These are phyloP conservation scores for Tetrastigma voinierianum DNA, from an alignment of 164 flowering plant species.

Conservation along the genomic window DNA sequence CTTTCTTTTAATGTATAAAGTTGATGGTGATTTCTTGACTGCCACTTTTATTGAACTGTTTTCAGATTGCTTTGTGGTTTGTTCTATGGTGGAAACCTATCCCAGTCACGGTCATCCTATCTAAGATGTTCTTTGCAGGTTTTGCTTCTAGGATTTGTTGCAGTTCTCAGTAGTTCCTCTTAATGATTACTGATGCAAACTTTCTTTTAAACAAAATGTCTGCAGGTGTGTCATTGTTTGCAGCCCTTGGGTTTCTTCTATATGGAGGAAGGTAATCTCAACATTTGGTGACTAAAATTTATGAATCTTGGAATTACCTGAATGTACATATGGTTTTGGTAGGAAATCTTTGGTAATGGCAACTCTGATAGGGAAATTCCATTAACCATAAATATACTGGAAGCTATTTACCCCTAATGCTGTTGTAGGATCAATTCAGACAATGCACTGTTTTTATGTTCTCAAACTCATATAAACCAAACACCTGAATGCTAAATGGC, in stretches of 20 bases:
- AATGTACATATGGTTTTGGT: background rate
- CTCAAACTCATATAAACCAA: too few species aligned
- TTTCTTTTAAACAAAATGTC: conserved; percentile 10
- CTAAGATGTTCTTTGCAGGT: conserved; percentile 95
- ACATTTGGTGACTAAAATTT: conserved; percentile 1
- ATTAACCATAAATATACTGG: too few species aligned
- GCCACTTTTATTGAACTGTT: conserved; percentile 10
- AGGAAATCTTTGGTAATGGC: background rate
- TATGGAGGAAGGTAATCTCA: conserved; percentile 86
- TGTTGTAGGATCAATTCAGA: too few species aligned
- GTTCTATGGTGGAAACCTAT: conserved; percentile 85
- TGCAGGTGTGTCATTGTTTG: conserved; percentile 89
- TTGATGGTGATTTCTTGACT: background rate
- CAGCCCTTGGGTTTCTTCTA: conserved; percentile 90
- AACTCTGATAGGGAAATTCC: too few species aligned
- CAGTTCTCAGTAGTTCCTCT: background rate
- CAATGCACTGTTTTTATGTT: too few species aligned
- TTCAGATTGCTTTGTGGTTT: conserved; percentile 86
- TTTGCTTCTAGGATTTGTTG: background rate
- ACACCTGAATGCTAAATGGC: too few species aligned
- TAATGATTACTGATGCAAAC: background rate
- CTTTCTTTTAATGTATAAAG: background rate
- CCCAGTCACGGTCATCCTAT: conserved; percentile 44
- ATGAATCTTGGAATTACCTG: background rate
- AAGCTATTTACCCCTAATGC: too few species aligned